Percentiles rank a stretch among this genome's conserved stretches.
These are phyloP conservation scores for Diaporthe australafricana DNA, from an alignment of 2,329 filamentous ascomycete species.

Conservation along the genomic window DNA sequence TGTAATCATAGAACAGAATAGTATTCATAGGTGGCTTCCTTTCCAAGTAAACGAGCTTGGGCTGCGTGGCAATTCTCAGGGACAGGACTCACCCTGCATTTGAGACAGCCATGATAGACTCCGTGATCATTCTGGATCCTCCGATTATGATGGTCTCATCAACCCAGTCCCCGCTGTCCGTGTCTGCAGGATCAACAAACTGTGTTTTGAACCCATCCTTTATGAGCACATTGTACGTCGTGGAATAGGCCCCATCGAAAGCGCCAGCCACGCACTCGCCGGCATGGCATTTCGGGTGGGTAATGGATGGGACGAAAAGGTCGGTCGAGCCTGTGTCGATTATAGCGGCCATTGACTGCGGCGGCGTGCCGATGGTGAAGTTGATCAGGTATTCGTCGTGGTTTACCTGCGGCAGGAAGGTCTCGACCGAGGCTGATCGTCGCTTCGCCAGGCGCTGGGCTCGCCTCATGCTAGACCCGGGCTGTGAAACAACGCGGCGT, in stretches of 20 bases:
- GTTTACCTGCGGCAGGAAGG: not conserved
- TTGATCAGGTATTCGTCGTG: slow-evolving; percentile 18
- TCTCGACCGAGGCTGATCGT: not conserved
- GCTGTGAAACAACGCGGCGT: not conserved
- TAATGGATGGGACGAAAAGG: slow-evolving; percentile 9
- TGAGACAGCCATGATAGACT: not conserved
- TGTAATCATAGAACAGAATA: not conserved
- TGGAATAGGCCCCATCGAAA: not conserved
- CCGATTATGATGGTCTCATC: not conserved
- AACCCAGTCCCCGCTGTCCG: not conserved
- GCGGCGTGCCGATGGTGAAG: slow-evolving; percentile 22
- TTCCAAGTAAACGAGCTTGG: too few relatives aligned
- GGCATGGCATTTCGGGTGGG: not conserved
- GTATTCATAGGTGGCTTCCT: too few relatives aligned
- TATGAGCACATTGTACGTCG: not conserved
- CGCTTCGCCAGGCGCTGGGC: not conserved
- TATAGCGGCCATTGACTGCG: not conserved
- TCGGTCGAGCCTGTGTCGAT: slow-evolving; percentile 24
- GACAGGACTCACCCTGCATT: not conserved
- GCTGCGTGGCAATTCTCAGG: too few relatives aligned
- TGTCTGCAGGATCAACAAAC: not conserved
- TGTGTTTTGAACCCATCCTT: slow-evolving; percentile 5
- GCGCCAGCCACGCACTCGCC: slow-evolving; percentile 3
- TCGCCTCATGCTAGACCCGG: not conserved
- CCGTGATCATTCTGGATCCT: not conserved